Conservation (phyloP, 148 eudicot genomes). For the Silene latifolia region DNA sequence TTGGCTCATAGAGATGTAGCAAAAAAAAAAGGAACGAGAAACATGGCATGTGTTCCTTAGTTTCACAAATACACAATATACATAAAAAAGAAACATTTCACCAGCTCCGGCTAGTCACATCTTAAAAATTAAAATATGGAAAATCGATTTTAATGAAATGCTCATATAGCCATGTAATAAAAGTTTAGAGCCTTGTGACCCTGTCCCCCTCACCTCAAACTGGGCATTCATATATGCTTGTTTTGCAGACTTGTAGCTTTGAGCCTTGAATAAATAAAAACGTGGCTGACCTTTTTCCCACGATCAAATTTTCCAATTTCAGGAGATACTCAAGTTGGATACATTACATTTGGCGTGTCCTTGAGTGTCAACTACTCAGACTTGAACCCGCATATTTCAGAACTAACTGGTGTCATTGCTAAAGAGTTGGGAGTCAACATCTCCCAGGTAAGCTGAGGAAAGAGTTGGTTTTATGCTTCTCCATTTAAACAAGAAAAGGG, state of each 20-base stretch:
- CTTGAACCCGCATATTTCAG: conserved; percentile 61
- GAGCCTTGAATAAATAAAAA: neutral
- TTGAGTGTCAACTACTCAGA: conserved; percentile 48
- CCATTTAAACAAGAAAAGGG: neutral
- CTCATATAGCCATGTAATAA: neutral
- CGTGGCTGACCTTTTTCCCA: conserved; percentile 4
- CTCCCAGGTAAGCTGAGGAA: conserved; percentile 58
- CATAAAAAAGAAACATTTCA: neutral
- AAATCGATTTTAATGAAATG: neutral
- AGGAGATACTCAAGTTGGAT: conserved; percentile 58
- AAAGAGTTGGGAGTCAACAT: conserved; percentile 52
- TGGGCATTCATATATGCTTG: neutral
- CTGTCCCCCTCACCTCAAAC: neutral
- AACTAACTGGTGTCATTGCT: conserved; percentile 56
- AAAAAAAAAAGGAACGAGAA: neutral
- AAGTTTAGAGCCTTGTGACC: neutral
- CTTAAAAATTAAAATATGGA: neutral
- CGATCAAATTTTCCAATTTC: conserved; percentile 23
- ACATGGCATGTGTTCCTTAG: neutral
- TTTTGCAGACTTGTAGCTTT: neutral
- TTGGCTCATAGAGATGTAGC: neutral
- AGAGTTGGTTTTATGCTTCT: neutral
- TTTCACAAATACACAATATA: neutral
- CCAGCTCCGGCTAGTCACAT: neutral
- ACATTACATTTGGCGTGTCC: conserved; percentile 56